These are phyloP conservation scores for Coniella lustricola DNA, from an alignment of 2,329 filamentous ascomycete species.

Conservation along the genomic window DNA sequence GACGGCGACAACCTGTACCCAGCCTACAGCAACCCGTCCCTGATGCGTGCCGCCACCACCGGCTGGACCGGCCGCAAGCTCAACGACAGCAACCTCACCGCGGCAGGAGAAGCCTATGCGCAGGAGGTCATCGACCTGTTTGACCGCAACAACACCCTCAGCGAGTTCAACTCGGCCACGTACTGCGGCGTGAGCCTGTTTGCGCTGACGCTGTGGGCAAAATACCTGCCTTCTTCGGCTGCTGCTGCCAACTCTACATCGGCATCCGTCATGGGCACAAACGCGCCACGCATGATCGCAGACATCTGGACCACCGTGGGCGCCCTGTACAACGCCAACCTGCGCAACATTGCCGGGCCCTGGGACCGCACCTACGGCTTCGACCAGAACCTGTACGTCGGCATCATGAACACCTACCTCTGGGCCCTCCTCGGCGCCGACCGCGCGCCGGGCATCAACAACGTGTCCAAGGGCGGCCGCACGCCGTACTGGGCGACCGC, in stretches of 20 bases:
- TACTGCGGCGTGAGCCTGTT: constrained; percentile 57
- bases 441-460: constrained; percentile 27
- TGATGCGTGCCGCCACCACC: constrained; percentile 57
- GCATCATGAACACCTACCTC: constrained; percentile 50
- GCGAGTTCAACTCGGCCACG: constrained; percentile 56
- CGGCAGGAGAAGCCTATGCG: constrained; percentile 48
- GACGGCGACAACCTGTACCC: constrained; percentile 57
- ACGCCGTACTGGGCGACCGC: constrained; percentile 42
- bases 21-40: constrained; percentile 50
- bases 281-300: constrained; percentile 44
- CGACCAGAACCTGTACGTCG: constrained; percentile 56
- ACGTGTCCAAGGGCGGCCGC: constrained; percentile 20
- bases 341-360: constrained; percentile 56
- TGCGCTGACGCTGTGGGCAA: constrained; percentile 51
- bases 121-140: constrained; percentile 51
- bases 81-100: constrained; percentile 52
- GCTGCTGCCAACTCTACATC: too few species aligned
- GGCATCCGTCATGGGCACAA: constrained; percentile 42
- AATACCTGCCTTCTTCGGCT: constrained; percentile 49
- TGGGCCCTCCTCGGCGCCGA: constrained; percentile 51
- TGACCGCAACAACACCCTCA: constrained; percentile 46
- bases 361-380: constrained; percentile 59
- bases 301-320: constrained; percentile 46
- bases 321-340: constrained; percentile 48
- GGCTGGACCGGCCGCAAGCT: constrained; percentile 51